Evolutionary conservation across 805 yeast species (phyloP).

Genomic region (Metschnikowia koreensis): DNA sequence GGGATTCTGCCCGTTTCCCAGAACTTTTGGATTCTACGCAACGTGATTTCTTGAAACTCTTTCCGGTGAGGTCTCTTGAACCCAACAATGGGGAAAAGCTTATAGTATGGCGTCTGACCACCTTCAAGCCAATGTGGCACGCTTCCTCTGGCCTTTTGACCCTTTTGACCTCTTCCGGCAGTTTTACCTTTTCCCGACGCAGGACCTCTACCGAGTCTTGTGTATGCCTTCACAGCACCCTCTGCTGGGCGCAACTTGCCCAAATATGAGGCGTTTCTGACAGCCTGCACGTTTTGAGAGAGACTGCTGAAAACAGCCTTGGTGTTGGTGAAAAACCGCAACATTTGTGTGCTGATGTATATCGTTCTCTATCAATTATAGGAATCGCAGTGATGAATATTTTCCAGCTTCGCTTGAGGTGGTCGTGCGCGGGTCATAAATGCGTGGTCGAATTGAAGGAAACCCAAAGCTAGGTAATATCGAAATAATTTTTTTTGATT

Average conservation of each 20-base stretch:
- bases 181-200: constrained; percentile 92
- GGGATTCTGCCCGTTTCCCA: constrained; percentile 64
- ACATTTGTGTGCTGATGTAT: constrained; percentile 3
- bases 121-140: constrained; percentile 97
- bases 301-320: constrained; percentile 4
- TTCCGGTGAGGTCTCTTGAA: constrained; percentile 64
- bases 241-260: constrained; percentile 57
- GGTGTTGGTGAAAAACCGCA: constrained; percentile 7
- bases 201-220: constrained; percentile 94
- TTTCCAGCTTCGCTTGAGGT: neutral
- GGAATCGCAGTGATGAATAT: neutral
- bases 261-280: constrained; percentile 47
- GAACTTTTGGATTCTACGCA: constrained; percentile 68
- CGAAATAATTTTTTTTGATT: neutral
- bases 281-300: constrained; percentile 4
- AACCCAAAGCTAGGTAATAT: too few species aligned
- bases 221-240: constrained; percentile 58
- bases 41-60: constrained; percentile 57
- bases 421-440: constrained; percentile 3
- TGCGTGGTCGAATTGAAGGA: neutral
- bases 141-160: constrained; percentile 93
- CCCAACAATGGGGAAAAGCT: constrained; percentile 85
- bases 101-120: constrained; percentile 93
- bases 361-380: too few species aligned
- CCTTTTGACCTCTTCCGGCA: constrained; percentile 96